phyloP scores from a whole-genome alignment of 345 rosid genomes.

The Ceriops decandra region DNA sequence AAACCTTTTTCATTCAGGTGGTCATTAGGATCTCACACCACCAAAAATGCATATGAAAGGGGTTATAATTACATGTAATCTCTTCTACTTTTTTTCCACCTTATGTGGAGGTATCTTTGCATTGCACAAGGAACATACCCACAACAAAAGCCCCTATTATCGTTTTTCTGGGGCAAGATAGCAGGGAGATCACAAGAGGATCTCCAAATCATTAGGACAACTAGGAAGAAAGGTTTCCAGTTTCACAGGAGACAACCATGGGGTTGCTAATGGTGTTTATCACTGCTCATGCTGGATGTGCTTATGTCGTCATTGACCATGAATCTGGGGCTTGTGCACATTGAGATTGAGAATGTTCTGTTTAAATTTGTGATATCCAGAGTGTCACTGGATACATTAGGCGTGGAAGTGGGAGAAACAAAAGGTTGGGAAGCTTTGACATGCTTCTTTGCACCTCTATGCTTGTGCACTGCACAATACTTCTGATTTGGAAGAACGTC shows the following conservation, averaged over 20 bases:
- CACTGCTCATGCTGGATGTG: slow-evolving; percentile 43
- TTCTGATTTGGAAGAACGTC: slow-evolving; percentile 52
- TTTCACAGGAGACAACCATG: slow-evolving; percentile 26
- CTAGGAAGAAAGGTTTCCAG: slow-evolving; percentile 25
- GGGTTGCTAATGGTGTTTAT: slow-evolving; percentile 55
- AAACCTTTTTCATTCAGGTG: too few relatives aligned
- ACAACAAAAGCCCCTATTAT: too few relatives aligned
- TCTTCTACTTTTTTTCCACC: too few relatives aligned
- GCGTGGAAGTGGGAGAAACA: too few relatives aligned
- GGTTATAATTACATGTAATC: too few relatives aligned
- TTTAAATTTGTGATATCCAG: slow-evolving; percentile 5
- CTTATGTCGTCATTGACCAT: slow-evolving; percentile 26
- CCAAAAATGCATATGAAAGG: too few relatives aligned
- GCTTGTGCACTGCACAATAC: slow-evolving; percentile 32
- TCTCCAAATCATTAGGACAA: slow-evolving; percentile 12
- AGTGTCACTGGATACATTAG: too few relatives aligned
- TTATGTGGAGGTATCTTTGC: too few relatives aligned
- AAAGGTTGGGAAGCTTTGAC: too few relatives aligned
- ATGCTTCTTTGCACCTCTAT: too few relatives aligned
- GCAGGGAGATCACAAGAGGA: neutral
- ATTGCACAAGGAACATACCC: too few relatives aligned
- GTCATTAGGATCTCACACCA: too few relatives aligned
- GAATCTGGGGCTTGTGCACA: slow-evolving; percentile 24
- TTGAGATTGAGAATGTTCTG: slow-evolving; percentile 35
- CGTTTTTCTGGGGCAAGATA: neutral